phyloP scores from a whole-genome alignment of 257 asterid genomes.

The Penstemon newberryi region DNA sequence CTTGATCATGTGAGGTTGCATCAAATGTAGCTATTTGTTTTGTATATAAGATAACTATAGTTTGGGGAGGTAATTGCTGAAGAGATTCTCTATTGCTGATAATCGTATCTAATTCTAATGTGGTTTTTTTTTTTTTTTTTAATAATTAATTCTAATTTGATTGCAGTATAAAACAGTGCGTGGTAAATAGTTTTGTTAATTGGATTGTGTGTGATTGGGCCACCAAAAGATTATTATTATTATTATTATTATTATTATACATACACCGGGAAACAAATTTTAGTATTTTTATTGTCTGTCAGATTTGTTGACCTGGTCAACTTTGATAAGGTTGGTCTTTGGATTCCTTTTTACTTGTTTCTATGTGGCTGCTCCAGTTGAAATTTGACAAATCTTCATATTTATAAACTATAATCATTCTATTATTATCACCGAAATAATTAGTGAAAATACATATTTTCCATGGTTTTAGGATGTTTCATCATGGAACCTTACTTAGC shows the following conservation, averaged over 20 bases:
- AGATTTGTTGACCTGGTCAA: slow-evolving; percentile 16
- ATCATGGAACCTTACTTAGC: too few species aligned
- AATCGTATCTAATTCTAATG: not conserved
- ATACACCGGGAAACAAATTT: not conserved
- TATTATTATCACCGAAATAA: too few species aligned
- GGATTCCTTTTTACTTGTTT: not conserved
- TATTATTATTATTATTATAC: not conserved
- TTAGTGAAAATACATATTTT: too few species aligned
- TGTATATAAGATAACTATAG: too few species aligned
- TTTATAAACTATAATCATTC: too few species aligned
- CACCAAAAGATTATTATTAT: not conserved
- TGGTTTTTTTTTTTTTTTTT: too few species aligned
- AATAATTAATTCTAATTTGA: not conserved
- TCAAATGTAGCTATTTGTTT: not conserved
- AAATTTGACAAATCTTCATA: not conserved
- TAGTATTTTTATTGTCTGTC: not conserved
- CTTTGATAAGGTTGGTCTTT: not conserved
- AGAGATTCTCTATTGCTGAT: too few species aligned
- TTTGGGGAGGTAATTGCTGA: too few species aligned
- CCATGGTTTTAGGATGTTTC: too few species aligned
- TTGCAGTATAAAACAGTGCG: not conserved
- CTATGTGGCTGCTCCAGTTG: not conserved
- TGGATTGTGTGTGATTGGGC: not conserved
- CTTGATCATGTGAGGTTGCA: not conserved
- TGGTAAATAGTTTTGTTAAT: not conserved